Evolutionary conservation across 768 basidiomycete genomes (phyloP).

Genomic region (Gloeopeniophorella convolvens): DNA sequence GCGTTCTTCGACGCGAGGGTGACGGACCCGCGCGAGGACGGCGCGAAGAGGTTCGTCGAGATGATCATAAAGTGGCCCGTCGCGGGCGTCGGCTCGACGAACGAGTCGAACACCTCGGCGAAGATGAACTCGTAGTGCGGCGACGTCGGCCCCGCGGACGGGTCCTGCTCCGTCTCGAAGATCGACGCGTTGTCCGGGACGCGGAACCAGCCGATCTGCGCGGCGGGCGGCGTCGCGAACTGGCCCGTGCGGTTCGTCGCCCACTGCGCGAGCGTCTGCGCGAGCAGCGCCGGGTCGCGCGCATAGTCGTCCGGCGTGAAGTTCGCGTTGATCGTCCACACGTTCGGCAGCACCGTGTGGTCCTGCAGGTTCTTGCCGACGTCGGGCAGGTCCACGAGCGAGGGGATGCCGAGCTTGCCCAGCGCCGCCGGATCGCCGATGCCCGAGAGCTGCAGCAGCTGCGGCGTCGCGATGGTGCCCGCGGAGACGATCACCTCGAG

Average conservation of each 20-base stretch:
- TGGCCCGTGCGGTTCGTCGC: not conserved
- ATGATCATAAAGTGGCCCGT: conserved; percentile 22
- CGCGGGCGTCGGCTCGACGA: conserved; percentile 7
- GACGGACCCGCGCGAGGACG: conserved; percentile 25
- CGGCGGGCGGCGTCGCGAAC: not conserved
- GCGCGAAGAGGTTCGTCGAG: conserved; percentile 16
- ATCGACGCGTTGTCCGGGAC: not conserved
- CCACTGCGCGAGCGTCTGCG: not conserved
- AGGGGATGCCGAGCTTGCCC: conserved; percentile 38
- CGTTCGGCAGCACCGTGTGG: conserved; percentile 20
- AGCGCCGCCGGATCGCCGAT: conserved; percentile 47
- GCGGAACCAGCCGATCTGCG: conserved; percentile 5
- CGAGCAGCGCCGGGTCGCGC: not conserved
- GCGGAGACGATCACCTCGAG: conserved; percentile 21
- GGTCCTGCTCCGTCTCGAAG: not conserved
- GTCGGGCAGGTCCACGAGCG: conserved; percentile 40
- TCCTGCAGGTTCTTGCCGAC: conserved; percentile 56
- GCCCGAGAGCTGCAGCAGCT: conserved; percentile 48
- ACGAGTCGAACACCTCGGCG: conserved; percentile 3
- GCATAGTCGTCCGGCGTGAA: not conserved
- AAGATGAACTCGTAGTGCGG: conserved; percentile 5
- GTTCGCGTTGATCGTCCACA: not conserved
- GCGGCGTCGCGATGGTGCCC: conserved; percentile 27
- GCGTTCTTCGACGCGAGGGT: conserved; percentile 23
- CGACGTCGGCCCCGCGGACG: not conserved